phyloP scores from a whole-genome alignment of 2,329 filamentous ascomycete species.

The Penicillium sp. region DNA sequence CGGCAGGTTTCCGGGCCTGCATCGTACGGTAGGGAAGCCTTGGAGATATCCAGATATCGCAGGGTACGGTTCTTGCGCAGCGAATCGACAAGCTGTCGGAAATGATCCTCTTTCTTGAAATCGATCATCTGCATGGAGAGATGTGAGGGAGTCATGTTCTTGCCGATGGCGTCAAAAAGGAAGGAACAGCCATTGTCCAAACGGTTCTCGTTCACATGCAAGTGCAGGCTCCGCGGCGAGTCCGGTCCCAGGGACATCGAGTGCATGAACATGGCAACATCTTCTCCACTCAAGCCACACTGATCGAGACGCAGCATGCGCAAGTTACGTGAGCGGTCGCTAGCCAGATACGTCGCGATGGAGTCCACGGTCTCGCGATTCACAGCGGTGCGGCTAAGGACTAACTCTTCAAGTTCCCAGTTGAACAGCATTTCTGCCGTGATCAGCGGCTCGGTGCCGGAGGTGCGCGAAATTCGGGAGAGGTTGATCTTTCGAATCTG shows the following conservation, averaged over 20 bases:
- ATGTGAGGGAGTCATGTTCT: constrained; percentile 63
- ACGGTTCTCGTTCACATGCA: constrained; percentile 67
- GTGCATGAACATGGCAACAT: constrained; percentile 67
- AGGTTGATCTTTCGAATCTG: constrained; percentile 68
- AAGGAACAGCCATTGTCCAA: constrained; percentile 49
- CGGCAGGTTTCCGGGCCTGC: constrained; percentile 69
- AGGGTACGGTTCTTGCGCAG: constrained; percentile 66
- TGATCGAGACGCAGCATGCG: constrained; percentile 67
- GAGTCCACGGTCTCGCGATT: constrained; percentile 68
- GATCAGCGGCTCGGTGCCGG: constrained; percentile 66
- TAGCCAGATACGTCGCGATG: constrained; percentile 66
- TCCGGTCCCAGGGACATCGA: constrained; percentile 60
- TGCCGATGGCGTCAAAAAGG: constrained; percentile 50
- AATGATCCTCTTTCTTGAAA: constrained; percentile 67
- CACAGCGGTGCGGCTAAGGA: constrained; percentile 64
- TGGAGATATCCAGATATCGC: constrained; percentile 68
- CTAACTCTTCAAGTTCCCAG: constrained; percentile 69
- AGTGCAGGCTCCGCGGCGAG: constrained; percentile 61
- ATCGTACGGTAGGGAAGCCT: constrained; percentile 70
- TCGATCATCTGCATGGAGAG: constrained; percentile 71
- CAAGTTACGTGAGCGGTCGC: constrained; percentile 62
- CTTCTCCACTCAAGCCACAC: constrained; percentile 66
- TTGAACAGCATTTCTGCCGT: constrained; percentile 66
- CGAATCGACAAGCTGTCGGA: constrained; percentile 65
- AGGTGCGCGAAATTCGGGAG: constrained; percentile 66